Evolutionary conservation across 75 land plant genomes (phyloP).

Genomic region (Pinus tabuliformis): DNA sequence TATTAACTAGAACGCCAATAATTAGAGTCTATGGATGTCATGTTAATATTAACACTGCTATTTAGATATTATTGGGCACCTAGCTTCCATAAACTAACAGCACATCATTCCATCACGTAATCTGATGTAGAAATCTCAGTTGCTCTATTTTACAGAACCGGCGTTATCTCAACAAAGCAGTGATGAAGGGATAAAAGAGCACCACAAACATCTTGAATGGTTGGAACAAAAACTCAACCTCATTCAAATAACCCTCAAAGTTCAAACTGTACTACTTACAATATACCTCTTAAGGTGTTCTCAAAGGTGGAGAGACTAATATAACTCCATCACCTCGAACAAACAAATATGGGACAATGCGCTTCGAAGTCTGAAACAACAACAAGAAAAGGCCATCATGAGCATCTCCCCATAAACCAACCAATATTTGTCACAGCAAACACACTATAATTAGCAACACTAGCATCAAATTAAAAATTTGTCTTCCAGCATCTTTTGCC

Average conservation of each 20-base stretch:
- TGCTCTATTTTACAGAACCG: not conserved
- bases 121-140: not conserved
- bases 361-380: slow-evolving; percentile 67
- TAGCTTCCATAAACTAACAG: not conserved
- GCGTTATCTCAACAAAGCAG: not conserved
- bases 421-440: not conserved
- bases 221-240: not conserved
- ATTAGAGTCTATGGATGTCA: not conserved
- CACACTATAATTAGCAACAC: not conserved
- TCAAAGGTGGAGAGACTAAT: slow-evolving; percentile 88
- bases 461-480: too few relatives aligned
- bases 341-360: slow-evolving; percentile 82
- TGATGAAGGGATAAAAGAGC: not conserved
- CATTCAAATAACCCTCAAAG: not conserved
- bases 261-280: not conserved
- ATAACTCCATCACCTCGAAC: slow-evolving; percentile 98
- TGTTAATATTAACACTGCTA: not conserved
- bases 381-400: not conserved
- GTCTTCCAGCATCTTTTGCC: too few relatives aligned
- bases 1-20: not conserved
- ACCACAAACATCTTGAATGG: not conserved
- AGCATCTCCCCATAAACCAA: not conserved
- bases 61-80: not conserved
- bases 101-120: not conserved
- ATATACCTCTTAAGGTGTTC: slow-evolving; percentile 56